phyloP scores from a whole-genome alignment of 2,329 filamentous ascomycete genomes.

The Colletotrichum cereale region DNA sequence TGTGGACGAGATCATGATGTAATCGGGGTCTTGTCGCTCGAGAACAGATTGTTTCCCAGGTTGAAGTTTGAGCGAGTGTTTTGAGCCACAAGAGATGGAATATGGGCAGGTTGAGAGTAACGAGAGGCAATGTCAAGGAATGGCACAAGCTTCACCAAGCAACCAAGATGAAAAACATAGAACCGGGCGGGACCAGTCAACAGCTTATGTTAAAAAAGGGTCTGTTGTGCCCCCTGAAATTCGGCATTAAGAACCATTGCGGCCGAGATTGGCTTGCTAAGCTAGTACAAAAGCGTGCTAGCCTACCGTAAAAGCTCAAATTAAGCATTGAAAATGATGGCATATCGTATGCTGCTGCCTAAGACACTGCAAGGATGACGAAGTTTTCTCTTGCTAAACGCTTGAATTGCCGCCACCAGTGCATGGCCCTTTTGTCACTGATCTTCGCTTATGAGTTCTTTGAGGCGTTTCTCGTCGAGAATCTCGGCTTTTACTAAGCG shows the following conservation, averaged over 20 bases:
- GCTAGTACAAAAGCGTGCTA: not conserved
- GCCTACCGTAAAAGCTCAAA: not conserved
- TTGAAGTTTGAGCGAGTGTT: not conserved
- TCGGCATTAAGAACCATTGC: not conserved
- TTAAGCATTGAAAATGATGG: not conserved
- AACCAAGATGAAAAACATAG: not conserved
- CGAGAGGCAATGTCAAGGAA: not conserved
- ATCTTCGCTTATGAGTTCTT: constrained; percentile 41
- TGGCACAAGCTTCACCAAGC: accelerated
- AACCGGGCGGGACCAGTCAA: not conserved
- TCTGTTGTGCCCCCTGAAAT: not conserved
- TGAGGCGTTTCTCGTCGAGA: constrained; percentile 45
- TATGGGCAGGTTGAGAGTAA: not conserved
- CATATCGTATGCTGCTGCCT: not conserved
- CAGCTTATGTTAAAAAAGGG: too few species aligned
- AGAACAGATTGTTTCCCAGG: not conserved
- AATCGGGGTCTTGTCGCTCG: not conserved
- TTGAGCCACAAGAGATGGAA: not conserved
- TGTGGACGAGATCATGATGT: not conserved
- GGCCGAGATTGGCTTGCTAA: not conserved
- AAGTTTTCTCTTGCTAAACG: not conserved
- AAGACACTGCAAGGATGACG: not conserved
- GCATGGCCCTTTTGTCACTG: too few species aligned
- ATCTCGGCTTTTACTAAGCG: constrained; percentile 44
- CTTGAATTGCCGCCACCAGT: not conserved